Percentiles rank a stretch among this genome's conserved stretches.
Evolutionary conservation across 2,329 filamentous ascomycete species (phyloP).

Genomic region (Rugonectria rugulosa): DNA sequence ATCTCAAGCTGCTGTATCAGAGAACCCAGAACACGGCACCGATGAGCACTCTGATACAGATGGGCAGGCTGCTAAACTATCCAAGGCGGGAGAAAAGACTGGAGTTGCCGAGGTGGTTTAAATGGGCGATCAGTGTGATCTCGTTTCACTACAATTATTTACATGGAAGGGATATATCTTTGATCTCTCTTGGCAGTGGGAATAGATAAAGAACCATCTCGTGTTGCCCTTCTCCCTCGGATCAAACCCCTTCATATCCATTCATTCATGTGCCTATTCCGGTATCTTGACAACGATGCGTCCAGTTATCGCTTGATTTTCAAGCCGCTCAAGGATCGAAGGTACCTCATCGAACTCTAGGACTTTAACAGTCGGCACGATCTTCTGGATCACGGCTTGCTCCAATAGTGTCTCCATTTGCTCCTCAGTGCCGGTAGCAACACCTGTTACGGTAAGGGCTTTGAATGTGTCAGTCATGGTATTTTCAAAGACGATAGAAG

Average conservation of each 20-base stretch:
- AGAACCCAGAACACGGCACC: not conserved
- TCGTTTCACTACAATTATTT: no score
- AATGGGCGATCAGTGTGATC: no score
- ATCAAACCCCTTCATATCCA: no score
- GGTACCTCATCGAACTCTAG: slow-evolving; percentile 21
- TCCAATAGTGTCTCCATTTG: slow-evolving; percentile 28
- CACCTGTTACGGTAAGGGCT: slow-evolving; percentile 29
- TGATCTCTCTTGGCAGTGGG: no score
- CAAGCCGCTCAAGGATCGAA: slow-evolving; percentile 13
- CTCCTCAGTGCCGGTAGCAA: slow-evolving; percentile 28
- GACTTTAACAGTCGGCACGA: slow-evolving; percentile 12
- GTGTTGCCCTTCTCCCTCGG: not conserved
- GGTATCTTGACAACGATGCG: slow-evolving; percentile 29
- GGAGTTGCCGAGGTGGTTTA: not conserved
- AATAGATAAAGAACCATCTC: no score
- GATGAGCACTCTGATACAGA: slow-evolving; percentile 5
- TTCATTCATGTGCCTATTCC: no score
- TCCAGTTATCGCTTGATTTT: slow-evolving; percentile 21
- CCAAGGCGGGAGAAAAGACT: not conserved
- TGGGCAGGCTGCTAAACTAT: not conserved
- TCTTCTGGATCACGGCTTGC: slow-evolving; percentile 2
- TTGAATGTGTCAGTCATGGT: not conserved
- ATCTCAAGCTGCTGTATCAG: not conserved
- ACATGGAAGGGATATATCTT: no score
- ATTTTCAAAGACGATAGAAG: rapidly evolving